phyloP scores from a whole-genome alignment of 2,329 filamentous ascomycete genomes.

The Alternaria infectoria region DNA sequence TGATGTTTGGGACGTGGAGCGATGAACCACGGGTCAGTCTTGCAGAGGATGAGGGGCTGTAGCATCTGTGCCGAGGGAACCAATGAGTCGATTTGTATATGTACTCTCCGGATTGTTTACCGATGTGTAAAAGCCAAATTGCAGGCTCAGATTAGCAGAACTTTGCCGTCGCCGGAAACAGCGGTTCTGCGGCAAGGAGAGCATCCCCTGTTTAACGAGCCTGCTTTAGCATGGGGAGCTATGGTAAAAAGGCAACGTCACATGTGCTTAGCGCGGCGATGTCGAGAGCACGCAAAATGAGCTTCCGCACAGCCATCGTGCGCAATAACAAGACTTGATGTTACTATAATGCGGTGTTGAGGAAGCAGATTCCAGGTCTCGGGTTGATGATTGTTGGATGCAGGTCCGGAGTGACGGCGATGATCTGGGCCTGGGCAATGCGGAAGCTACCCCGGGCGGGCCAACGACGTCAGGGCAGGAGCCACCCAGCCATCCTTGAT shows the following conservation, averaged over 20 bases:
- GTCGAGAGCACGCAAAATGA: neutral
- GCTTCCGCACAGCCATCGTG: neutral
- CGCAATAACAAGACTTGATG: neutral
- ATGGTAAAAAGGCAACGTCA: neutral
- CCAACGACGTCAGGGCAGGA: constrained; percentile 1
- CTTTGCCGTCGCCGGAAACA: neutral
- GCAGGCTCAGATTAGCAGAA: neutral
- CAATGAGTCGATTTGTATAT: neutral
- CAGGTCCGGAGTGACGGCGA: neutral
- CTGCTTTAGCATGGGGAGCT: neutral
- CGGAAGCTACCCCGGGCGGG: neutral
- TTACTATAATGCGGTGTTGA: neutral
- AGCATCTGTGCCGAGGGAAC: neutral
- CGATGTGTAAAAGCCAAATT: neutral
- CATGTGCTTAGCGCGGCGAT: neutral
- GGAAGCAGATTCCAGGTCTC: neutral
- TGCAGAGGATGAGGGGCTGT: neutral
- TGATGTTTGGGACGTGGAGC: neutral
- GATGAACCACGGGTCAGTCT: neutral
- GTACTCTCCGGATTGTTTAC: neutral
- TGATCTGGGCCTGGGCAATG: neutral
- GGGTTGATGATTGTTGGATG: neutral
- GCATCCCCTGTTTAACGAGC: neutral
- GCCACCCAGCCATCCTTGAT: neutral
- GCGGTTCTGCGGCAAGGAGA: neutral